phyloP scores from a whole-genome alignment of 768 basidiomycete genomes.

The Hygrocybe coccinea region DNA sequence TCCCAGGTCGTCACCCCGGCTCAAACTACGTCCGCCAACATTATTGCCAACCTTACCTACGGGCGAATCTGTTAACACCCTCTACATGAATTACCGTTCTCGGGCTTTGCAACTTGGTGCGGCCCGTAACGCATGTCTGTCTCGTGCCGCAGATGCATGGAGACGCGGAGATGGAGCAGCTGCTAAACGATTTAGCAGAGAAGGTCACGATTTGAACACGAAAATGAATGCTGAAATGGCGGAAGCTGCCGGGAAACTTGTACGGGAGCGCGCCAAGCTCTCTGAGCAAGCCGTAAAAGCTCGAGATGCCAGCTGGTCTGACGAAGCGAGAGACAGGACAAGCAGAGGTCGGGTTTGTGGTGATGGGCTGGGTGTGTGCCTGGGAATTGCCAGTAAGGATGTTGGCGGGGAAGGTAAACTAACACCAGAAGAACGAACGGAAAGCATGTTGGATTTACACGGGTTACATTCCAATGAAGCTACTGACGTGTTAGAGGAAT shows the following conservation, averaged over 20 bases:
- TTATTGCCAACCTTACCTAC: constrained; percentile 87
- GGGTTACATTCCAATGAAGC: constrained; percentile 93
- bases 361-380: constrained; percentile 74
- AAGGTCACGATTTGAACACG: constrained; percentile 89
- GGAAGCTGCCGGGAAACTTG: constrained; percentile 77
- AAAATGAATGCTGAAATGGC: constrained; percentile 87
- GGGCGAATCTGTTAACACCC: constrained; percentile 67
- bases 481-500: constrained; percentile 84
- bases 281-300: constrained; percentile 71
- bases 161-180: constrained; percentile 91
- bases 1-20: constrained; percentile 75
- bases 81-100: constrained; percentile 88
- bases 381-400: constrained; percentile 75
- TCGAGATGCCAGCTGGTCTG: constrained; percentile 71
- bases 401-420: constrained; percentile 48
- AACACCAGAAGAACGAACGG: constrained; percentile 84
- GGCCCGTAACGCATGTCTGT: constrained; percentile 89
- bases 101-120: constrained; percentile 89
- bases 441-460: constrained; percentile 84
- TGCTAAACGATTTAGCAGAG: constrained; percentile 89
- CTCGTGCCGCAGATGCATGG: constrained; percentile 95
- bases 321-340: constrained; percentile 76
- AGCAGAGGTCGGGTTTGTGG: constrained; percentile 72
- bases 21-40: constrained; percentile 77
- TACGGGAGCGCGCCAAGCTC: constrained; percentile 72